A percentile compares a stretch with the other conserved stretches of the same genome.
These are phyloP conservation scores for Jaltomata sinuosa DNA, from an alignment of 257 asterid species.

Conservation along the genomic window DNA sequence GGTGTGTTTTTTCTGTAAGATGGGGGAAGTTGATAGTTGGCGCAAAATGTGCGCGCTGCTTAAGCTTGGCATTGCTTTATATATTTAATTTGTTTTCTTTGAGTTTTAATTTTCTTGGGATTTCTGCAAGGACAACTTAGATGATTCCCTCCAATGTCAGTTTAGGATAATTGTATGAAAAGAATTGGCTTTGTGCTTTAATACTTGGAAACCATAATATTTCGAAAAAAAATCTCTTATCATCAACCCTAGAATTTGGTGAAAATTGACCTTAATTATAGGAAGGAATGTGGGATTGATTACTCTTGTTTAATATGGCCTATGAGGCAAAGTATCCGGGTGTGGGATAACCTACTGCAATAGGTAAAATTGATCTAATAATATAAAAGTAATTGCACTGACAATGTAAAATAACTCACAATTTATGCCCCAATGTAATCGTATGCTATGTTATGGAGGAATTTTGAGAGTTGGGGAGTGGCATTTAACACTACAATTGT, in stretches of 20 bases:
- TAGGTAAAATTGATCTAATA: background rate
- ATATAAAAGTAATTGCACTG: background rate
- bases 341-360: background rate
- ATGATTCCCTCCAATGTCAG: background rate
- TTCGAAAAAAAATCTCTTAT: background rate
- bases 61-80: background rate
- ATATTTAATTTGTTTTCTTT: background rate
- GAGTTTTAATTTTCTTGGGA: background rate
- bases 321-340: background rate
- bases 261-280: background rate
- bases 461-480: background rate
- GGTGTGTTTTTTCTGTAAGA: background rate
- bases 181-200: no score
- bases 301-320: background rate
- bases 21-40: background rate
- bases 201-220: background rate
- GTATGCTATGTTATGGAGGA: background rate
- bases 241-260: background rate
- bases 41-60: background rate
- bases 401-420: background rate
- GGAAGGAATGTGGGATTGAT: background rate
- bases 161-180: background rate
- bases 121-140: background rate
- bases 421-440: background rate
- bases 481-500: background rate